A percentile compares a stretch with the other conserved stretches of the same genome.
Conservation (phyloP, 306 rosid genomes). For the Comarum palustre region DNA sequence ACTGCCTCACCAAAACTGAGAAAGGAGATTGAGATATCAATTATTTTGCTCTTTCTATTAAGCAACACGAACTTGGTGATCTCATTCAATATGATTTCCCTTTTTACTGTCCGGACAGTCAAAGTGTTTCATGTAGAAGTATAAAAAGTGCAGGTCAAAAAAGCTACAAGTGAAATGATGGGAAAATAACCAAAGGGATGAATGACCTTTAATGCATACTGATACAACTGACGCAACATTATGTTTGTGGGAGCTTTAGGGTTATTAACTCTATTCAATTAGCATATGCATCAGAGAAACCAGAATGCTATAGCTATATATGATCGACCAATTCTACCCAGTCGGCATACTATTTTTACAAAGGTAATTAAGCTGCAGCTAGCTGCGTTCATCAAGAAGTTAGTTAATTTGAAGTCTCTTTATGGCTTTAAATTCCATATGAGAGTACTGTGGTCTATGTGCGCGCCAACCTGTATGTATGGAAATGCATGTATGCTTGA, state of each 20-base stretch:
- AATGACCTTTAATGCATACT: neutral
- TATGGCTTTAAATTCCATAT: neutral
- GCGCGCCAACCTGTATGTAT: constrained; percentile 4
- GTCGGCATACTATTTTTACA: too few species aligned
- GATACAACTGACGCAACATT: neutral
- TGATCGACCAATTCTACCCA: neutral
- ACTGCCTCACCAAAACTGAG: constrained; percentile 7
- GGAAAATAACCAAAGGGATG: constrained; percentile 6
- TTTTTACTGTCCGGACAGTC: neutral
- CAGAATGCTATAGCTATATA: neutral
- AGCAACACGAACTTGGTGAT: constrained; percentile 13
- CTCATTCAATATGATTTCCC: neutral
- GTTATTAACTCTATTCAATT: neutral
- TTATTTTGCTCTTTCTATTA: neutral
- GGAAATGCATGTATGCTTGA: neutral
- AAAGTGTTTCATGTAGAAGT: neutral
- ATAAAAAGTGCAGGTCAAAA: neutral
- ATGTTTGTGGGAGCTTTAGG: neutral
- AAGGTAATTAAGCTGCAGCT: neutral
- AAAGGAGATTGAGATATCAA: constrained; percentile 3
- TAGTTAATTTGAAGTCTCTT: neutral
- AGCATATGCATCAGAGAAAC: neutral
- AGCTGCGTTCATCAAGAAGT: neutral
- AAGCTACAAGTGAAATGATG: constrained; percentile 1
- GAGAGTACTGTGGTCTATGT: neutral